These are phyloP conservation scores for Plasmodium relictum DNA, from an alignment of 169 alveolate species.

Conservation along the genomic window DNA sequence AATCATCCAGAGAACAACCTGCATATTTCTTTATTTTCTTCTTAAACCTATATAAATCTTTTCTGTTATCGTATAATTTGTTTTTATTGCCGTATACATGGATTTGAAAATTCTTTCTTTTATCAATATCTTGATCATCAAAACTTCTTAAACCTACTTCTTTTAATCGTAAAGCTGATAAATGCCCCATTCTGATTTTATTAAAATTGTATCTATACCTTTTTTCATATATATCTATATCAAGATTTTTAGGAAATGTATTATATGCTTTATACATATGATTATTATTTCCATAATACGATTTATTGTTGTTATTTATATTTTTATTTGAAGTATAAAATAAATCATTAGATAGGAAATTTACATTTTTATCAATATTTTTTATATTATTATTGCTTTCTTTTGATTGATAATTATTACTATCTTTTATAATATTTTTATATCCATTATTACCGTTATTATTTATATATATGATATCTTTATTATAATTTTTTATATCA, in stretches of 20 bases:
- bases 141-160: conserved; percentile 80
- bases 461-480: not conserved
- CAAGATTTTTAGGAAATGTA: conserved; percentile 1
- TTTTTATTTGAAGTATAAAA: conserved; percentile 3
- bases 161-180: conserved; percentile 69
- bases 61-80: conserved; percentile 17
- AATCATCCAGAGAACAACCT: conserved; percentile 28
- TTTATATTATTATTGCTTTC: not conserved
- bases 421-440: not conserved
- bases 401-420: conserved; percentile 1
- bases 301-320: not conserved
- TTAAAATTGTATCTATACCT: conserved; percentile 34
- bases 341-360: conserved; percentile 1
- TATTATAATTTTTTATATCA: not conserved
- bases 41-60: conserved; percentile 33
- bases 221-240: conserved; percentile 13
- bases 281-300: conserved; percentile 9
- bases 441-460: not conserved
- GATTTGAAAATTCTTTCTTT: conserved; percentile 57
- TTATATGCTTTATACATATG: not conserved
- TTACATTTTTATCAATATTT: not conserved
- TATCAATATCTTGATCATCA: conserved; percentile 79
- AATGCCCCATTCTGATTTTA: conserved; percentile 53
- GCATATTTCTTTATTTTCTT: conserved; percentile 13
- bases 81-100: conserved; percentile 52